Evolutionary conservation across 202 grass and related monocot species (phyloP).

Genomic region (Panicum hallii): DNA sequence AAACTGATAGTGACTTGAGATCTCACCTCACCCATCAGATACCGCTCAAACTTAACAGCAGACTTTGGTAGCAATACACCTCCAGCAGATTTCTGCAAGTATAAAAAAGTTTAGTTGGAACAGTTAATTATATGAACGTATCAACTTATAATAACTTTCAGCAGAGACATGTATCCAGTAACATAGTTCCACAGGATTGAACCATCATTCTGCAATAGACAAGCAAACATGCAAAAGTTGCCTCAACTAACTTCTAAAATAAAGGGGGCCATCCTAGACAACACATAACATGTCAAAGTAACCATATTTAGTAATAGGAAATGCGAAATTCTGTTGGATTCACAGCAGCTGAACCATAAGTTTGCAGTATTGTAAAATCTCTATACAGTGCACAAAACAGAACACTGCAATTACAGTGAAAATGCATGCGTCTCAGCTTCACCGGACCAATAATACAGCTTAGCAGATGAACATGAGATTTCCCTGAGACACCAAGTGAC

Average conservation of each 20-base stretch:
- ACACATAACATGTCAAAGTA: conserved; percentile 1
- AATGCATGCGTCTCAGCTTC: background rate
- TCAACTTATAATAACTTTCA: conserved; percentile 4
- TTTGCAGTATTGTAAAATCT: background rate
- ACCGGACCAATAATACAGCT: background rate
- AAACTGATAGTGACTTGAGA: conserved; percentile 7
- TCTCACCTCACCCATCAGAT: conserved; percentile 95
- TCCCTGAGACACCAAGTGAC: background rate
- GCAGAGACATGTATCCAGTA: background rate
- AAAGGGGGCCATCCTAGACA: background rate
- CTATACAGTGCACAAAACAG: background rate
- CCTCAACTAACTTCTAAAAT: background rate
- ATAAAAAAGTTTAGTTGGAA: conserved; percentile 11
- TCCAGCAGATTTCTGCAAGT: conserved; percentile 85
- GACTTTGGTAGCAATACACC: conserved; percentile 91
- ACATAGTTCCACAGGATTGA: background rate
- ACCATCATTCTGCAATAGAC: background rate
- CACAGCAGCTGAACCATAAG: background rate
- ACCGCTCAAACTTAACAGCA: conserved; percentile 95
- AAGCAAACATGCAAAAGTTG: background rate
- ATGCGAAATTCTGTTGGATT: background rate
- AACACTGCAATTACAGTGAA: background rate
- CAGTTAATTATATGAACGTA: background rate
- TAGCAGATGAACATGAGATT: background rate
- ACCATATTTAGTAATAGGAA: background rate